Percentiles rank a stretch among this genome's conserved stretches.
Conservation (phyloP, 306 rosid genomes). For the Macrotyloma uniflorum region DNA sequence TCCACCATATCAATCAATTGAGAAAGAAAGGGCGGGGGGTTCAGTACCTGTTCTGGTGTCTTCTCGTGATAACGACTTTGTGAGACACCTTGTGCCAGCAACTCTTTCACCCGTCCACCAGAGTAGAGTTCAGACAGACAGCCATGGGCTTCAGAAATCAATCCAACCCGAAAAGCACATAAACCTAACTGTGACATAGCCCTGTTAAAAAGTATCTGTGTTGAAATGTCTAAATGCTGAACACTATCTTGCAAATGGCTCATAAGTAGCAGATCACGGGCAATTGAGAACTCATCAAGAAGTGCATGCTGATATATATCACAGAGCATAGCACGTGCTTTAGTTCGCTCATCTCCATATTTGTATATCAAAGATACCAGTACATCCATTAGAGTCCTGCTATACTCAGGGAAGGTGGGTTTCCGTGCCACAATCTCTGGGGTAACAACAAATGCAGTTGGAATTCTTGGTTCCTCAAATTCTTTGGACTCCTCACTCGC, state of each 20-base stretch:
- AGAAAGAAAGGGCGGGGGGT: background rate
- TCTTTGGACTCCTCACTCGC: constrained; percentile 54
- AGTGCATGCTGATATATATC: constrained; percentile 97
- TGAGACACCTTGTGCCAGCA: constrained; percentile 96
- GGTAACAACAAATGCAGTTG: constrained; percentile 73
- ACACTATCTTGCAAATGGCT: constrained; percentile 93
- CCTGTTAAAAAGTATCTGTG: constrained; percentile 94
- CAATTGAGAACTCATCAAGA: constrained; percentile 71
- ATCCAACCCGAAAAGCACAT: constrained; percentile 85
- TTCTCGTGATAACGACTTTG: constrained; percentile 96
- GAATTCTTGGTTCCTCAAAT: constrained; percentile 66
- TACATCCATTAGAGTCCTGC: constrained; percentile 79
- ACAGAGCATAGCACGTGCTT: constrained; percentile 98
- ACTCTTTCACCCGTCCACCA: constrained; percentile 95
- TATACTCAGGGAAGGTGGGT: constrained; percentile 82
- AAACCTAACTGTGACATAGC: constrained; percentile 96
- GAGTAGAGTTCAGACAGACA: constrained; percentile 92
- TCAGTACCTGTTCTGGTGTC: constrained; percentile 94
- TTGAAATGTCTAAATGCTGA: constrained; percentile 92
- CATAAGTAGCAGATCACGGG: constrained; percentile 95
- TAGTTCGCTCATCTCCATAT: constrained; percentile 90
- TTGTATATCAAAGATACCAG: constrained; percentile 80
- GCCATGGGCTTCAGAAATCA: constrained; percentile 81
- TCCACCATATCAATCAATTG: background rate
- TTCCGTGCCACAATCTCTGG: constrained; percentile 83